A percentile compares a stretch with the other conserved stretches of the same genome.
Conservation (phyloP, 768 basidiomycete species). For the Sporobolomyces phaffii region DNA sequence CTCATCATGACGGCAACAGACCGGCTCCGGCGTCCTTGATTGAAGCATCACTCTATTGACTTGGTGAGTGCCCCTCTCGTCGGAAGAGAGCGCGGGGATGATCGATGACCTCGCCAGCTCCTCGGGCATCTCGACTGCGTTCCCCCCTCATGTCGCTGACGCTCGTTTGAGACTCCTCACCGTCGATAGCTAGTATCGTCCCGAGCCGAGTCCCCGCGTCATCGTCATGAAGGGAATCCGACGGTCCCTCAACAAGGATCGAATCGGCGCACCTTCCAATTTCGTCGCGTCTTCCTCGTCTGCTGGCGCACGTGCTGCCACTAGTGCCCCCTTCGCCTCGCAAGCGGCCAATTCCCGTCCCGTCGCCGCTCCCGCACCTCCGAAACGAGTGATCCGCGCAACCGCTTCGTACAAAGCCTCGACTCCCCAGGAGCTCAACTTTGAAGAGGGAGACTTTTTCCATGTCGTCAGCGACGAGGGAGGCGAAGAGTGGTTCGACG, state of each 20-base stretch:
- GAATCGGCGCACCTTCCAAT: slow-evolving; percentile 31
- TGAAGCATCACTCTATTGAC: too few species aligned
- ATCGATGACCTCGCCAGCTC: too few species aligned
- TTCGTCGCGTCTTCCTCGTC: slow-evolving; percentile 7
- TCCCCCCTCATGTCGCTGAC: too few species aligned
- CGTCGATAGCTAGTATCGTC: too few species aligned
- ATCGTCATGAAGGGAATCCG: slow-evolving; percentile 34
- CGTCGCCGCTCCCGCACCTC: slow-evolving; percentile 54
- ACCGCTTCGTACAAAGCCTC: slow-evolving; percentile 60
- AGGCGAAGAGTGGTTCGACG: slow-evolving; percentile 71
- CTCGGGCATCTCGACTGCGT: too few species aligned
- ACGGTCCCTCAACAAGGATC: slow-evolving; percentile 39
- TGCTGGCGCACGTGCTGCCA: background rate
- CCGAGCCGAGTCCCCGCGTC: background rate
- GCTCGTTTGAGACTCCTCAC: too few species aligned
- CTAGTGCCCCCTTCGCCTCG: background rate
- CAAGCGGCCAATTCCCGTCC: slow-evolving; percentile 7
- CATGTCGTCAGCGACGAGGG: slow-evolving; percentile 71
- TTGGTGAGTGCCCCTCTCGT: too few species aligned
- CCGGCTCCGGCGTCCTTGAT: too few species aligned
- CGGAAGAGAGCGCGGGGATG: too few species aligned
- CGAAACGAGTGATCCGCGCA: slow-evolving; percentile 93
- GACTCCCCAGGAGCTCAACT: slow-evolving; percentile 78
- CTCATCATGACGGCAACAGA: too few species aligned
- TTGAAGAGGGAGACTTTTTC: slow-evolving; percentile 93